Base-by-base conservation (phyloP, 2,329 filamentous ascomycete genomes). In the Zymoseptoria pseudotritici region DNA sequence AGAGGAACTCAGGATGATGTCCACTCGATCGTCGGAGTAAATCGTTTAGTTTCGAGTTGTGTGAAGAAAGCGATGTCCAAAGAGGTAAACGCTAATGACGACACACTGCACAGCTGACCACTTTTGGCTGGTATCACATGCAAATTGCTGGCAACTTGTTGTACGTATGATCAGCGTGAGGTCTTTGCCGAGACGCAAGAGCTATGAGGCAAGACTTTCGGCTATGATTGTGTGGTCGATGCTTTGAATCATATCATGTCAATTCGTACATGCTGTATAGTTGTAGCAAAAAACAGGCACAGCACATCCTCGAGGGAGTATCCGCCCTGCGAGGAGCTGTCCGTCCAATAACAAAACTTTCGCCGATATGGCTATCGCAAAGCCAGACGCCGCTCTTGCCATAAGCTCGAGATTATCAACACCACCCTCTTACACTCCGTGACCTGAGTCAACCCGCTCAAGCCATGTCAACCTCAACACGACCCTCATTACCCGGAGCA, bases 381-480 rank as follows among this genome's bases (percentile, higher is more conserved):
- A 17, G 17, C 50, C 50, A 22, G 50, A 21, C 24, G 50, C 50
- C 21, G 24, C 50, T 13, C 24, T 26, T 19, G 19, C 50, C 17
- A 26, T 9, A 21, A 53, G n/a, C 11, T 7, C 13, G n/a, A 20
- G 19, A 53, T 11, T 21, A 53, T 53, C 2, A 13, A 53, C 21
- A n/a, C 20, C 50, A 20, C 19, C 50, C n/a, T 55, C 54, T 42
- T 20, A 29, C 50, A 9, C 2, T 56, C 54, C 31, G 11, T 5
- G 3, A 24, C 4, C 17, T n/a, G 17, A 22, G 31, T 50, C 54
- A 49, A 21, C 26, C 49, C 53, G n/a, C 50, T 49, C n/a, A 46
- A 26, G 31, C 90, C 76, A 94, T 83, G 76, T 87, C 85, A 70
- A 96, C 91, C 83, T 96, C 91, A 62, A 96, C 91, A 81, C 91